Evolutionary conservation across 371 early-diverging fungal species (phyloP), one percentile per base, ranked within the genome.

Genomic region (Zychaea mexicana): DNA sequence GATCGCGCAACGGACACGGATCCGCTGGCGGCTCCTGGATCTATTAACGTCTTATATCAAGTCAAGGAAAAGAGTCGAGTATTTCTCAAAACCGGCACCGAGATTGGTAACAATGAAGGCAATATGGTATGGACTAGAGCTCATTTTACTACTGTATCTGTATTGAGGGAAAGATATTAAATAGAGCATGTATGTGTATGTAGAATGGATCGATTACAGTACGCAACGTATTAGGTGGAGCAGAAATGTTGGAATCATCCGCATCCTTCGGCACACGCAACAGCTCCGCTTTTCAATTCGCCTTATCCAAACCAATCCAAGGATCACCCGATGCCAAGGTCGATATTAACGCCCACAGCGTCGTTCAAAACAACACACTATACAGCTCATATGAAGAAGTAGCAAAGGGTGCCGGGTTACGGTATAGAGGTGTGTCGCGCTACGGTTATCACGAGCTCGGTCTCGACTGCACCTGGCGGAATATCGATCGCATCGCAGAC

Each of bases 181-280:
- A n/a, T n/a, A n/a, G n/a, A n/a, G n/a, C n/a, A n/a, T n/a, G n/a
- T n/a, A n/a, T n/a, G n/a, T n/a, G n/a, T n/a, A n/a, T n/a, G n/a
- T 52, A 81, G 82, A 90, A 81, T 77, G 91, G 74, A 66, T 85
- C 92, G 0, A 60, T 90, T 42, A 85, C 80, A 17, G 56, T 91
- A 10, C 87, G 90, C 63, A 95, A 96, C 60, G 82, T 88, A 3
- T 90, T 93, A 73, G 96, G 96, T 24, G 90, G 88, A 13, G 96
- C 89, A 19, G 96, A 96, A 76, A 79, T 85, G 42, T 58, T 94
- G 17, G 87, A 86, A 61, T 83, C 85, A 1, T 87, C 83, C 62
- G 87, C 89, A 38, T 82, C 90, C 10, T 87, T 93, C 63, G 90
- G 90, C 31, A 90, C 83, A 55, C 81, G 88, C 67, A 90, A 89